Conservation (phyloP, 2,329 filamentous ascomycete species). For the Claviceps cyperi region DNA sequence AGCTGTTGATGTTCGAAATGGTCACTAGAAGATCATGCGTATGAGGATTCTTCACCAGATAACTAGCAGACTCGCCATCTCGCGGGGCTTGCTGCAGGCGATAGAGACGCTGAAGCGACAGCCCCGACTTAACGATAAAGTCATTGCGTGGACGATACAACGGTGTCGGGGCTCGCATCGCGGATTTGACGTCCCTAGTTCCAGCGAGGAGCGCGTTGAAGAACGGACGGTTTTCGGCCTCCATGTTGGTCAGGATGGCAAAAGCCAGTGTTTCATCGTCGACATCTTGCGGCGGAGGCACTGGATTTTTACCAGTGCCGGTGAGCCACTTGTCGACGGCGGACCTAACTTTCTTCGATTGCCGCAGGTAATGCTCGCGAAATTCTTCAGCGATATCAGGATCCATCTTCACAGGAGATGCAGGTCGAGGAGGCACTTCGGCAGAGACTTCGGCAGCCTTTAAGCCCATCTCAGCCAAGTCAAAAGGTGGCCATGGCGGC, state of each 20-base stretch:
- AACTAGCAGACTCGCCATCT: constrained; percentile 75
- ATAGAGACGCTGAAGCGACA: constrained; percentile 76
- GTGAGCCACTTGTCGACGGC: constrained; percentile 84
- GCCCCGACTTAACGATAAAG: constrained; percentile 58
- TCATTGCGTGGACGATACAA: constrained; percentile 51
- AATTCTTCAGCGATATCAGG: constrained; percentile 91
- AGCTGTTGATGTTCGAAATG: constrained; percentile 70
- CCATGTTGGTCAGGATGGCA: constrained; percentile 79
- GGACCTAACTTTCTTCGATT: constrained; percentile 84
- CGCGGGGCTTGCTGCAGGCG: constrained; percentile 58
- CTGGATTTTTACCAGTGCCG: constrained; percentile 59
- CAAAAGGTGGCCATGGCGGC: constrained; percentile 79
- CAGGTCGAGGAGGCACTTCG: constrained; percentile 41
- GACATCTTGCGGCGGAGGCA: constrained; percentile 70
- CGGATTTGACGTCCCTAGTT: constrained; percentile 39
- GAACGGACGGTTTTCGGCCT: constrained; percentile 57
- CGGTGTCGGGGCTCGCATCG: constrained; percentile 54
- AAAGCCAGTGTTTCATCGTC: constrained; percentile 91
- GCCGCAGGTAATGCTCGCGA: constrained; percentile 77
- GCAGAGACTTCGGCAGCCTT: constrained; percentile 48
- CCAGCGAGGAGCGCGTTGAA: constrained; percentile 69
- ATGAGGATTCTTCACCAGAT: constrained; percentile 66
- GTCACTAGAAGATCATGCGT: constrained; percentile 81
- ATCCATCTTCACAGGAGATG: constrained; percentile 61
- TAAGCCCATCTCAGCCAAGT: constrained; percentile 46